These are phyloP conservation scores for Talaromyces sp. DNA, from an alignment of 2,329 filamentous ascomycete species.

Conservation along the genomic window DNA sequence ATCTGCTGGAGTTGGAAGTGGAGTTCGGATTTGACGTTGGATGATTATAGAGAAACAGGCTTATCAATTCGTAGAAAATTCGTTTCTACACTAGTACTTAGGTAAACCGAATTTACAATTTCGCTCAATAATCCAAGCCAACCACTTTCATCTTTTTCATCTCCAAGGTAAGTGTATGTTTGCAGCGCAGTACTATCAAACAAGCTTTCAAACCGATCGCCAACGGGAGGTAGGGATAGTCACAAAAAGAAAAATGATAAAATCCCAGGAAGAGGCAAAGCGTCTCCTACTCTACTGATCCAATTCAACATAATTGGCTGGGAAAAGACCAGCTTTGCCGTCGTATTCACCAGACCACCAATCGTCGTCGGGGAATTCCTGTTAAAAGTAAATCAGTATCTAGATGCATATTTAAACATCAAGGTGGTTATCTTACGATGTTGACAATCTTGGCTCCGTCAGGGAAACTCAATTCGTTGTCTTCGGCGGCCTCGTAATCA, in stretches of 20 bases:
- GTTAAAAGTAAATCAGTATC: not conserved
- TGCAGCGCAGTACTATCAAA: not conserved
- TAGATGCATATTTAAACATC: not conserved
- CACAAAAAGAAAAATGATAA: not conserved
- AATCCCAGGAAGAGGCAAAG: not conserved
- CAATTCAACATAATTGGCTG: constrained; percentile 49
- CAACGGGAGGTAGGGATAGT: not conserved
- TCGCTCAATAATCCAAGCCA: not conserved
- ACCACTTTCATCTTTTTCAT: not conserved
- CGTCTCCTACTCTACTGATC: constrained; percentile 26
- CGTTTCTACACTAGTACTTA: not conserved
- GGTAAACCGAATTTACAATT: not conserved
- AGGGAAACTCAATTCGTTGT: constrained; percentile 82
- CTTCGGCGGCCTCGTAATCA: constrained; percentile 95
- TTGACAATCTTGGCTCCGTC: constrained; percentile 79
- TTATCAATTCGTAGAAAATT: not conserved
- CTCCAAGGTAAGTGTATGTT: not conserved
- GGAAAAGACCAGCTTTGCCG: constrained; percentile 78
- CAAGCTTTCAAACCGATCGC: not conserved
- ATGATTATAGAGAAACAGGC: not conserved
- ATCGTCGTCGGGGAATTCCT: constrained; percentile 96
- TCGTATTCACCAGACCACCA: constrained; percentile 94
- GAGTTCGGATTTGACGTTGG: not conserved
- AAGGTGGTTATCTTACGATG: constrained; percentile 55
- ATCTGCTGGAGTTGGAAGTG: not conserved